Percentiles rank a stretch among this genome's conserved stretches.
phyloP scores from a whole-genome alignment of 305 asterid genomes.

The Salvia sclarea region DNA sequence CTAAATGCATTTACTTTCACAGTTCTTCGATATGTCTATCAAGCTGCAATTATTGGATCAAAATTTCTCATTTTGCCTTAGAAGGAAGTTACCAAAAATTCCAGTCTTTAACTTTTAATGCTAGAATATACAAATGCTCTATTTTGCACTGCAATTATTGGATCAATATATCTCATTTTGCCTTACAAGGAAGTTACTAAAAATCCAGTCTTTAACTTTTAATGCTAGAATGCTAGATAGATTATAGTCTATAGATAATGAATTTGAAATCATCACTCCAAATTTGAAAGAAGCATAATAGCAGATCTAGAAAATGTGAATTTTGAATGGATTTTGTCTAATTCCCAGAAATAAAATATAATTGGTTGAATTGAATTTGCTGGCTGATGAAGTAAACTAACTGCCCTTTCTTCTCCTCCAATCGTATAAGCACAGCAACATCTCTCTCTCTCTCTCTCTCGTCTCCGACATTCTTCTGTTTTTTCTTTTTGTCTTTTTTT shows the following conservation, averaged over 20 bases:
- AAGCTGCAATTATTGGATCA: neutral
- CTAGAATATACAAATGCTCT: too few relatives aligned
- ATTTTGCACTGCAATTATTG: too few relatives aligned
- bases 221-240: too few relatives aligned
- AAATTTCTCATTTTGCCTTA: neutral
- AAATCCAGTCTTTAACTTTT: neutral
- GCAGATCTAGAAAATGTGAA: neutral
- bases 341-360: neutral
- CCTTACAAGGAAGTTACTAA: neutral
- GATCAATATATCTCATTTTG: neutral
- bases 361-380: neutral
- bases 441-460: neutral
- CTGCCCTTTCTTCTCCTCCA: conserved; percentile 22
- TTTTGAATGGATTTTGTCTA: neutral
- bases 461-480: neutral
- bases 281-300: neutral
- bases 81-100: neutral
- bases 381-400: conserved; percentile 32
- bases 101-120: neutral
- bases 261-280: too few relatives aligned
- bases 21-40: neutral
- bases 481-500: too few relatives aligned
- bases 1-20: neutral
- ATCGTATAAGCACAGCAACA: conserved; percentile 7
- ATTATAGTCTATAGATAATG: too few relatives aligned